phyloP scores from a whole-genome alignment of 2,329 filamentous ascomycete species.

The Hypoxylon sp. region DNA sequence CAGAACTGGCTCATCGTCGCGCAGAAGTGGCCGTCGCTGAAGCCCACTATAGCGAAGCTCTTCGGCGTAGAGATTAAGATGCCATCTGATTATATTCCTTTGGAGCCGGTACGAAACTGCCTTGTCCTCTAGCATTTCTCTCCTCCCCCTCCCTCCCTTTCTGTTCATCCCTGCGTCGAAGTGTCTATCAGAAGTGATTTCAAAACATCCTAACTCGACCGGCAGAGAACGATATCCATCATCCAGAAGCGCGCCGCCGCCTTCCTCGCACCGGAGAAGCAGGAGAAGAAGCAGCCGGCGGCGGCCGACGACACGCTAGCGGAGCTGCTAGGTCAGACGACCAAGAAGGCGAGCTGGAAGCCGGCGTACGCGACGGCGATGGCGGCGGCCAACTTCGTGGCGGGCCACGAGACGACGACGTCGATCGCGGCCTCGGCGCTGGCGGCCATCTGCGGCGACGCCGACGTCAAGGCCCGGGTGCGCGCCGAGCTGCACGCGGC shows the following conservation, averaged over 20 bases:
- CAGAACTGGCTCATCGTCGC: slow-evolving; percentile 5
- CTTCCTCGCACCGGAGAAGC: slow-evolving; percentile 16
- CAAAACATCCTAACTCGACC: background rate
- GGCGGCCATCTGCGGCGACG: slow-evolving; percentile 55
- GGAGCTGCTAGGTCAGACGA: slow-evolving; percentile 19
- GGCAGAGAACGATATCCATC: background rate
- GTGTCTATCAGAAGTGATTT: too few relatives aligned
- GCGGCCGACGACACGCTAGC: slow-evolving; percentile 7
- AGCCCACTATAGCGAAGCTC: slow-evolving; percentile 8
- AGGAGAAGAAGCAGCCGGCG: background rate
- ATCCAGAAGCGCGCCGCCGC: slow-evolving; percentile 15
- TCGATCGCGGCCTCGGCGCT: slow-evolving; percentile 50
- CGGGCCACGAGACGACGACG: slow-evolving; percentile 24
- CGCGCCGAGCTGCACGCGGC: slow-evolving; percentile 40
- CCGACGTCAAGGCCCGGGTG: slow-evolving; percentile 45
- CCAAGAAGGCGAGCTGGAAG: slow-evolving; percentile 19
- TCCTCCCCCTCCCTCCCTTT: too few relatives aligned
- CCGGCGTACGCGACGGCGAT: slow-evolving; percentile 13
- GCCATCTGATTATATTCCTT: slow-evolving; percentile 14
- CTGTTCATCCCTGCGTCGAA: too few relatives aligned
- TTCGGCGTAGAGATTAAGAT: slow-evolving; percentile 12
- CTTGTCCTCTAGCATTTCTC: background rate
- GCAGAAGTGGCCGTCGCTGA: slow-evolving; percentile 18
- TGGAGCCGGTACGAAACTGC: slow-evolving; percentile 11
- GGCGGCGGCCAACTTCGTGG: slow-evolving; percentile 20